Base-by-base conservation (phyloP, 177 flowering plant species). In the Telopea speciosissima region DNA sequence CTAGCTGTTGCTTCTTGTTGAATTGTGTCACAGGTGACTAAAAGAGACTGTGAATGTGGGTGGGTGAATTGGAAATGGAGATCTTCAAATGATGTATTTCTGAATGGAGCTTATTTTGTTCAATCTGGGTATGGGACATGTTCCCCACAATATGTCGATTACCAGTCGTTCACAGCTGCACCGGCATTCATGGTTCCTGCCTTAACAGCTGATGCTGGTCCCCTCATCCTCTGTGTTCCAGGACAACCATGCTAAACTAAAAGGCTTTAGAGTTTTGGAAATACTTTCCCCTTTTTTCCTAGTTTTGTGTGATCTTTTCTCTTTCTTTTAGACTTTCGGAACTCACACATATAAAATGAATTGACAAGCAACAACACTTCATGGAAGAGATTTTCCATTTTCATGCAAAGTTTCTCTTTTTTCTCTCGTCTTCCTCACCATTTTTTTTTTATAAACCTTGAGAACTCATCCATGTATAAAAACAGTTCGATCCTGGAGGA, bases 41-140 rank as follows among this genome's bases (percentile, higher is more conserved):
- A 90, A 74, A 79, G 95, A 79, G 89, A 85, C 76, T 63, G 58
- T 5, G 58, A 23, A 0, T 63, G 69, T 13, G 77, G 74, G 0
- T 87, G 90, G 92, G 75, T 77, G 72, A 83, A 71, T 17, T 90
- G 92, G 92, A 88, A 85, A 80, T 88, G 92, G 92, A 85, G 90
- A 26, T 82, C 90, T 1, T 84, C 86, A 0, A 79, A 42, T 45
- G 95, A 90, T 70, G 76, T 52, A 6, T 88, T 88, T 62, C 5
- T 70, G 70, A 90, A 90, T 68, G 95, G 92, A 16, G 92, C 91
- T 31, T 90, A 81, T 71, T 90, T 90, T 81, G 87, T 87, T 49
- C 89, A 74, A 68, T 88, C 95, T 8, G 92, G 92, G 8, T 86
- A 75, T 68, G 92, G 91, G 75, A 79, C 70, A 31, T 79, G 81